phyloP scores from a whole-genome alignment of 2,329 filamentous ascomycete genomes.

The Phyllosticta paracitricarpa region DNA sequence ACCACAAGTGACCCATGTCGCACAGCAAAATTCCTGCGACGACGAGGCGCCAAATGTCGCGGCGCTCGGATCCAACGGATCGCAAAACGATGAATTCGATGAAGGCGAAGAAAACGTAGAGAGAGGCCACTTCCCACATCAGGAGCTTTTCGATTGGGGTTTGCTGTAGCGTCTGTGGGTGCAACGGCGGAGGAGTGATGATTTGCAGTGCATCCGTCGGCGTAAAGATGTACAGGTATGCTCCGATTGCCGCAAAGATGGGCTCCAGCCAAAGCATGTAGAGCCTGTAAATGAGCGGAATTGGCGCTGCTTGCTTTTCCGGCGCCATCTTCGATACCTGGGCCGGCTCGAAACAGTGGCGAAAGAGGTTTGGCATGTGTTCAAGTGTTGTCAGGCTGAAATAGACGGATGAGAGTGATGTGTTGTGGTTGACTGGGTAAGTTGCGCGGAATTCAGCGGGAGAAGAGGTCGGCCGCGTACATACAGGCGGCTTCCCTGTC shows the following conservation, averaged over 20 bases:
- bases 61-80: conserved; percentile 15
- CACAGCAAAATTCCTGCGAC: conserved; percentile 15
- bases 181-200: conserved; percentile 17
- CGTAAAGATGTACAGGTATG: conserved; percentile 21
- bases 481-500: background rate
- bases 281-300: conserved; percentile 17
- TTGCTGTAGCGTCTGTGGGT: conserved; percentile 9
- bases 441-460: background rate
- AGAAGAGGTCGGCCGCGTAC: background rate
- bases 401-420: background rate
- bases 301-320: background rate
- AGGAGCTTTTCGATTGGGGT: conserved; percentile 20
- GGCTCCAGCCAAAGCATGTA: conserved; percentile 22
- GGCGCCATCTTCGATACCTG: background rate
- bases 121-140: conserved; percentile 19
- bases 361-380: background rate
- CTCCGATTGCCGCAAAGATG: conserved; percentile 18
- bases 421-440: background rate
- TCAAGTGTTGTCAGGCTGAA: background rate
- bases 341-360: background rate
- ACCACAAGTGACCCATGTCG: conserved; percentile 18
- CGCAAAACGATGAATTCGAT: conserved; percentile 19
- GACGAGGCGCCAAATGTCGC: conserved; percentile 18
- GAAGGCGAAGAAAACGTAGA: conserved; percentile 20
- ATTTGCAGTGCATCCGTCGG: conserved; percentile 8